These are phyloP conservation scores for Cladorrhinum sp. DNA, from an alignment of 2,329 filamentous ascomycete species.

Conservation along the genomic window DNA sequence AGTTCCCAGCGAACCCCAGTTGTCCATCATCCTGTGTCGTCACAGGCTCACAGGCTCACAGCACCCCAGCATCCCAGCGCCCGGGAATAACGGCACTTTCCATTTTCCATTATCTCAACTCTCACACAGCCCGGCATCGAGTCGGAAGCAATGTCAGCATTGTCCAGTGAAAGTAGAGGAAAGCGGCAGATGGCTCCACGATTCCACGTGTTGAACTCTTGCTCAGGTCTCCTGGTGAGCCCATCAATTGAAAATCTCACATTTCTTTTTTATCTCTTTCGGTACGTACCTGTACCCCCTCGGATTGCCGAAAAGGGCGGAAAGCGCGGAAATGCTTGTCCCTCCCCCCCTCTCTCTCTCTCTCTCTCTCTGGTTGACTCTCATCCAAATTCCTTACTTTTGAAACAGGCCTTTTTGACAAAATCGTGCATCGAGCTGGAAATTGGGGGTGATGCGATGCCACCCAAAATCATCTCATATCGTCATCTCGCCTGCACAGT, in stretches of 20 bases:
- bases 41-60: not conserved
- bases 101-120: not conserved
- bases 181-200: not conserved
- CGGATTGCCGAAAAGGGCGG: slow-evolving; percentile 21
- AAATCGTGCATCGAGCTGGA: slow-evolving; percentile 7
- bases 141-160: not conserved
- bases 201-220: too few relatives aligned
- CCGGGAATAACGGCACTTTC: not conserved
- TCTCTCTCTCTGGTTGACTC: not conserved
- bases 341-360: not conserved
- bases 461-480: slow-evolving; percentile 2
- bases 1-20: not conserved
- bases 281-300: slow-evolving; percentile 4
- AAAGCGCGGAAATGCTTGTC: slow-evolving; percentile 1
- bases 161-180: not conserved
- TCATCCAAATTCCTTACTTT: slow-evolving; percentile 2
- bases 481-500: slow-evolving; percentile 3
- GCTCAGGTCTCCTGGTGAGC: too few relatives aligned
- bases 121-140: not conserved
- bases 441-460: slow-evolving; percentile 14
- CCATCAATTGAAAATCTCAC: not conserved
- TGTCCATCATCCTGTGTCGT: too few relatives aligned
- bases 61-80: not conserved
- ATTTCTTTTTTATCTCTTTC: not conserved
- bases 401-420: slow-evolving; percentile 11